A percentile compares a stretch with the other conserved stretches of the same genome.
These are phyloP conservation scores for Russula olivacea DNA, from an alignment of 768 basidiomycete species.

Conservation along the genomic window DNA sequence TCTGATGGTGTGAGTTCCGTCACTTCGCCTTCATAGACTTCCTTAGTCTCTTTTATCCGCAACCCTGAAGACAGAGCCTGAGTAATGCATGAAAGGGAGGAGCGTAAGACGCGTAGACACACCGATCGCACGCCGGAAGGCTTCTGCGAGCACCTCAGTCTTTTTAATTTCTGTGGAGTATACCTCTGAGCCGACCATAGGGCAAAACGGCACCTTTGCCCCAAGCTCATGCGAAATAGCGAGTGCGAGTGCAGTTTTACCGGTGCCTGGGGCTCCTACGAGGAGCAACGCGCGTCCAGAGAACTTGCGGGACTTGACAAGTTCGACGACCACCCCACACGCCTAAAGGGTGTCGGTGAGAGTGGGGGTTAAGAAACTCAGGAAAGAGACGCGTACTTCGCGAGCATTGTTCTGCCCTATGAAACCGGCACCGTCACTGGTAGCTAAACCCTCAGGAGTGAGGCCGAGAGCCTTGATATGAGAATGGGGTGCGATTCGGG, in stretches of 20 bases:
- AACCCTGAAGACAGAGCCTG: slow-evolving; percentile 54
- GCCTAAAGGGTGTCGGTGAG: slow-evolving; percentile 45
- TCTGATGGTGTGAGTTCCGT: slow-evolving; percentile 96
- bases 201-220: slow-evolving; percentile 92
- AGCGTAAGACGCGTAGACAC: slow-evolving; percentile 30
- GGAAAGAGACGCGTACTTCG: slow-evolving; percentile 50
- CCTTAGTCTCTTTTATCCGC: slow-evolving; percentile 98
- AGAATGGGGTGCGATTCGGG: slow-evolving; percentile 85
- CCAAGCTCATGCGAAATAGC: slow-evolving; percentile 94
- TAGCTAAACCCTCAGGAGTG: slow-evolving; percentile 74
- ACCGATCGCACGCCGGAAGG: slow-evolving; percentile 95
- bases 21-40: slow-evolving; percentile 97
- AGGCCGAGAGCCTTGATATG: slow-evolving; percentile 97
- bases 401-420: slow-evolving; percentile 86
- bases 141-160: slow-evolving; percentile 94
- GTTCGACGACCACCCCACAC: slow-evolving; percentile 84
- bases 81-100: background rate
- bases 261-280: slow-evolving; percentile 94
- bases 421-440: slow-evolving; percentile 73
- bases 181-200: slow-evolving; percentile 97
- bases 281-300: slow-evolving; percentile 88
- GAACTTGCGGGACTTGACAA: slow-evolving; percentile 88
- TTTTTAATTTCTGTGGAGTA: slow-evolving; percentile 98
- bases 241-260: slow-evolving; percentile 96
- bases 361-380: background rate